Evolutionary conservation across 148 eudicot species (phyloP).

Genomic region (Rhododendron griersonianum): DNA sequence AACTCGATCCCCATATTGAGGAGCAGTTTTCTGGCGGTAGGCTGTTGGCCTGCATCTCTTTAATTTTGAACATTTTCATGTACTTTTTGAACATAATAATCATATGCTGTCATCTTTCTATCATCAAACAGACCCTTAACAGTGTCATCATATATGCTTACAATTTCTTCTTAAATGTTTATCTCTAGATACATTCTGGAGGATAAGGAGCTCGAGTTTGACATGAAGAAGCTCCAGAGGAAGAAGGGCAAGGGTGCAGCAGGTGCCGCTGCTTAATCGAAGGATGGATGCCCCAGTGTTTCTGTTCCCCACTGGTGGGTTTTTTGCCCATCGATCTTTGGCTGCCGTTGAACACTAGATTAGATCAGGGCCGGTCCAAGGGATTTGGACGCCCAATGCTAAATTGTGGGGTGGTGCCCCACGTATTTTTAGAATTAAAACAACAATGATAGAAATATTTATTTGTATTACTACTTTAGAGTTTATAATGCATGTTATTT

Average conservation of each 20-base stretch:
- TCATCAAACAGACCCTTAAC: background rate
- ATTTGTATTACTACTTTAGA: too few relatives aligned
- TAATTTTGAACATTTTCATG: background rate
- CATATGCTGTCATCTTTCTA: background rate
- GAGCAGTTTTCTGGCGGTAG: conserved; percentile 15
- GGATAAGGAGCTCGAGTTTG: conserved; percentile 19
- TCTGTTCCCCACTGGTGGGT: too few relatives aligned
- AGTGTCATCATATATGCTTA: background rate
- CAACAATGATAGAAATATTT: too few relatives aligned
- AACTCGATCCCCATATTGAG: conserved; percentile 9
- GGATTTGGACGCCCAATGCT: too few relatives aligned
- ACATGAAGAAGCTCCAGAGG: conserved; percentile 34
- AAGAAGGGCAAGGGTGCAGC: conserved; percentile 37
- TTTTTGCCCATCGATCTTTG: background rate
- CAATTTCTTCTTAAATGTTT: background rate
- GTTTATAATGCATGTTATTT: too few relatives aligned
- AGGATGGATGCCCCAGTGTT: background rate
- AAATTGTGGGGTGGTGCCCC: too few relatives aligned
- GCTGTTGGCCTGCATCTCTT: conserved; percentile 16
- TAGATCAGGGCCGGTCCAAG: too few relatives aligned
- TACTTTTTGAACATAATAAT: background rate
- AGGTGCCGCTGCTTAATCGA: conserved; percentile 18
- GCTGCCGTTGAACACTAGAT: background rate
- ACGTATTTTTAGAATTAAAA: too few relatives aligned
- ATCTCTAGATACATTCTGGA: background rate